These are phyloP conservation scores for Epichloe scottii DNA, from an alignment of 2,329 filamentous ascomycete species.

Conservation along the genomic window DNA sequence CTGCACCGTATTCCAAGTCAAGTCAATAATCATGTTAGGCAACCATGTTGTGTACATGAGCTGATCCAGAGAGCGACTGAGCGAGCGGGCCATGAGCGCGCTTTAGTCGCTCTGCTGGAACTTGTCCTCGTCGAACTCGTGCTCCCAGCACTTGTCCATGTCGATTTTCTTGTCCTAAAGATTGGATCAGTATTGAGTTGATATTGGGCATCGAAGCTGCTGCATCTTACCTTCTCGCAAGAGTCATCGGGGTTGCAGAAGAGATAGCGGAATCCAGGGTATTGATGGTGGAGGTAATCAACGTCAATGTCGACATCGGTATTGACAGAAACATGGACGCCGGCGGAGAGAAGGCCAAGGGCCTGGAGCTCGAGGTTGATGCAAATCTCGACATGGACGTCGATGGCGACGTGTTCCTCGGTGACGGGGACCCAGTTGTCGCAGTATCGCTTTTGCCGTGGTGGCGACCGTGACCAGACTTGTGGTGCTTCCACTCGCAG, in stretches of 20 bases:
- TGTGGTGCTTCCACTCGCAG: background rate
- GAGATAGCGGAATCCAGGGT: background rate
- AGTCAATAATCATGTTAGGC: background rate
- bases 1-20: background rate
- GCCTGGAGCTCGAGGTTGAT: background rate
- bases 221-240: background rate
- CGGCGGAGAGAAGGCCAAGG: background rate
- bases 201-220: no score
- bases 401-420: background rate
- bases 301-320: background rate
- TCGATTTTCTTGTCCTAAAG: background rate
- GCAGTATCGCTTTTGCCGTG: background rate
- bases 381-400: background rate
- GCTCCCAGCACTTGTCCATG: slow-evolving; percentile 1
- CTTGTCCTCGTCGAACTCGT: background rate
- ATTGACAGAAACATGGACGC: background rate
- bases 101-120: background rate
- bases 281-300: background rate
- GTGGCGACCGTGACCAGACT: background rate
- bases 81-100: background rate
- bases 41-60: background rate
- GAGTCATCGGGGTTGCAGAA: background rate
- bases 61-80: no score
- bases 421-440: slow-evolving; percentile 1
- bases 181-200: background rate